phyloP scores from a whole-genome alignment of 2,329 filamentous ascomycete genomes.

The Aspergillus sp. region DNA sequence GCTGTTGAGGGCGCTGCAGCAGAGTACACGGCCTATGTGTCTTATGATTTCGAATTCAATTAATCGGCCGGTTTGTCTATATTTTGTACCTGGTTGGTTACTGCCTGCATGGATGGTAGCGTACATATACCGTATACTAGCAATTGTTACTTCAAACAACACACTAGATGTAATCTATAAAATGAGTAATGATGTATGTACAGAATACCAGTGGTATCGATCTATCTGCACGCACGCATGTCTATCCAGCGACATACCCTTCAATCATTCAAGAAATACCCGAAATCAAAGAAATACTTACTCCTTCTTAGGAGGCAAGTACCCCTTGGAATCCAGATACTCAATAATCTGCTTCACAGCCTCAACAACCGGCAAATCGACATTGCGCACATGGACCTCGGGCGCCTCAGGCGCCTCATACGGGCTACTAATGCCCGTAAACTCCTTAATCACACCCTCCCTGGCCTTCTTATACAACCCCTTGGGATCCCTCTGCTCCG shows the following conservation, averaged over 20 bases:
- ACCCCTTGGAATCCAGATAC: slow-evolving; percentile 73
- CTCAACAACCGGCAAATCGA: slow-evolving; percentile 83
- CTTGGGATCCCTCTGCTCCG: slow-evolving; percentile 95
- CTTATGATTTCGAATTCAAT: slow-evolving; percentile 87
- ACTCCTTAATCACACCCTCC: slow-evolving; percentile 92
- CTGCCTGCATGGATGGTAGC: slow-evolving; percentile 14
- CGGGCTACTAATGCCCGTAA: slow-evolving; percentile 92
- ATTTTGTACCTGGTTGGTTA: slow-evolving; percentile 14
- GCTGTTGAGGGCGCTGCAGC: slow-evolving; percentile 69
- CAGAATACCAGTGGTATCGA: slow-evolving; percentile 2
- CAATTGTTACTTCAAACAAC: slow-evolving; percentile 1
- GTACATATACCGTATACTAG: slow-evolving; percentile 16
- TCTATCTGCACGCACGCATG: slow-evolving; percentile 5
- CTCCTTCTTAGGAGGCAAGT: slow-evolving; percentile 53
- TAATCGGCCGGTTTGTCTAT: slow-evolving; percentile 29
- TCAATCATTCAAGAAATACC: background rate
- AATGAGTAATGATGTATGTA: background rate
- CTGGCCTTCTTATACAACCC: slow-evolving; percentile 97
- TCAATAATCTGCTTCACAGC: slow-evolving; percentile 82
- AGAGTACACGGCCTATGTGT: slow-evolving; percentile 96
- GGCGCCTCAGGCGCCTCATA: slow-evolving; percentile 88
- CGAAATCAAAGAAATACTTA: slow-evolving; percentile 21
- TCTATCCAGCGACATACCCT: slow-evolving; percentile 8
- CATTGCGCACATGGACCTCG: slow-evolving; percentile 85
- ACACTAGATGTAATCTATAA: background rate